Percentiles rank a stretch among this genome's conserved stretches.
phyloP scores from a whole-genome alignment of 2,329 filamentous ascomycete genomes.

The Rugonectria rugulosa region DNA sequence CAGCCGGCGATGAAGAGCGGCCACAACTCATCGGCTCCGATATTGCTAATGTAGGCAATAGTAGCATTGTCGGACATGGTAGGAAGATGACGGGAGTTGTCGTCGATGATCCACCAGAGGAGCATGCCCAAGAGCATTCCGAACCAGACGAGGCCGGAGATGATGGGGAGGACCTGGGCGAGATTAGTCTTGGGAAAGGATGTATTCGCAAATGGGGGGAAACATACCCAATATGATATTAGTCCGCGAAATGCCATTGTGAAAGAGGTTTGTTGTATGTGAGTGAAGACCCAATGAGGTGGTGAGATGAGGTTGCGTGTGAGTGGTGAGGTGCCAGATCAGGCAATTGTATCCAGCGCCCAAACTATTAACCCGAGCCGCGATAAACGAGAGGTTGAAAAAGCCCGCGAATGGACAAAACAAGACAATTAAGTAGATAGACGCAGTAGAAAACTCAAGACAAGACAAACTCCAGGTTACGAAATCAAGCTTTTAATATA shows the following conservation, averaged over 20 bases:
- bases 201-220: neutral
- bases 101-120: slow-evolving; percentile 70
- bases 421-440: no score
- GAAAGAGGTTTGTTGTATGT: neutral
- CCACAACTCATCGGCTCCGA: slow-evolving; percentile 69
- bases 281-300: slow-evolving; percentile 3
- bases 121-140: slow-evolving; percentile 74
- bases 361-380: no score
- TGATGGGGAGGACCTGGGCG: slow-evolving; percentile 69
- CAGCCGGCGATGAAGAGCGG: slow-evolving; percentile 81
- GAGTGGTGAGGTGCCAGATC: no score
- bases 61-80: slow-evolving; percentile 66
- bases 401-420: no score
- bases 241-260: slow-evolving; percentile 43
- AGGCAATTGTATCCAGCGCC: no score
- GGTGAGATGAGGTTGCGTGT: neutral
- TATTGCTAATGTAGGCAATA: slow-evolving; percentile 78
- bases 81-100: slow-evolving; percentile 61
- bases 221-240: slow-evolving; percentile 51
- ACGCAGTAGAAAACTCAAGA: no score
- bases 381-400: no score
- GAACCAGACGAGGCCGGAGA: slow-evolving; percentile 71
- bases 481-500: slow-evolving; percentile 5
- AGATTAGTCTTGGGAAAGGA: neutral
- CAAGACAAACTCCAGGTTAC: no score